Percentiles rank a stretch among this genome's conserved stretches.
phyloP scores from a whole-genome alignment of 768 basidiomycete genomes.

The Dictyophora rubrovolvata region DNA sequence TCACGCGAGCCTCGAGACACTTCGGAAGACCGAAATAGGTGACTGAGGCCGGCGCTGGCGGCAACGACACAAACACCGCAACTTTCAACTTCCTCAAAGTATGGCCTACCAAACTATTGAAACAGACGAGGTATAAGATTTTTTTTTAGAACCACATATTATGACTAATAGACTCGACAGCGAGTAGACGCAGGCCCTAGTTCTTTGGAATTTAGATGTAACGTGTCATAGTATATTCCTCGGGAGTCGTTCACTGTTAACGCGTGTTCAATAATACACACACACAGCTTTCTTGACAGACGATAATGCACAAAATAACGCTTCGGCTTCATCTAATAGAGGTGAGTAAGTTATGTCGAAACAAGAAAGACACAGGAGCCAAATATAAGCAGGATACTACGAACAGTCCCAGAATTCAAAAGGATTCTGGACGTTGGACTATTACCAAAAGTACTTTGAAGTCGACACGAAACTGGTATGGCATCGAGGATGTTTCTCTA shows the following conservation, averaged over 20 bases:
- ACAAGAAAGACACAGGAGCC: not conserved
- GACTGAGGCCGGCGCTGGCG: no score
- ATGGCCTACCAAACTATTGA: slow-evolving; percentile 72
- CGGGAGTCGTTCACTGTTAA: no score
- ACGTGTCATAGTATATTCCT: slow-evolving; percentile 10
- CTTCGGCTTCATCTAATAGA: slow-evolving; percentile 6
- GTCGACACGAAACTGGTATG: slow-evolving; percentile 69
- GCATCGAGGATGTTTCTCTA: slow-evolving; percentile 11
- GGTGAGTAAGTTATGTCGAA: not conserved
- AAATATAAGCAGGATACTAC: slow-evolving; percentile 22
- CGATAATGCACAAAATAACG: slow-evolving; percentile 19
- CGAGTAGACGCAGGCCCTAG: slow-evolving; percentile 58
- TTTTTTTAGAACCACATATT: not conserved
- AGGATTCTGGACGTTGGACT: slow-evolving; percentile 74
- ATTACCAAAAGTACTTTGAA: slow-evolving; percentile 84
- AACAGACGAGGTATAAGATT: slow-evolving; percentile 45
- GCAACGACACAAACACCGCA: not conserved
- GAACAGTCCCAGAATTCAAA: slow-evolving; percentile 39
- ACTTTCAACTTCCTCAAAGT: not conserved
- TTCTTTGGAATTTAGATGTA: slow-evolving; percentile 66
- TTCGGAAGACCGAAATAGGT: no score
- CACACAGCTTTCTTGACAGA: slow-evolving; percentile 41
- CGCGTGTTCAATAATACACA: no score
- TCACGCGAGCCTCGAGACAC: no score
- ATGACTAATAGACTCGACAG: slow-evolving; percentile 20